These are phyloP conservation scores for Penicillium arizonense DNA, from an alignment of 495 filamentous ascomycete species.

Conservation along the genomic window DNA sequence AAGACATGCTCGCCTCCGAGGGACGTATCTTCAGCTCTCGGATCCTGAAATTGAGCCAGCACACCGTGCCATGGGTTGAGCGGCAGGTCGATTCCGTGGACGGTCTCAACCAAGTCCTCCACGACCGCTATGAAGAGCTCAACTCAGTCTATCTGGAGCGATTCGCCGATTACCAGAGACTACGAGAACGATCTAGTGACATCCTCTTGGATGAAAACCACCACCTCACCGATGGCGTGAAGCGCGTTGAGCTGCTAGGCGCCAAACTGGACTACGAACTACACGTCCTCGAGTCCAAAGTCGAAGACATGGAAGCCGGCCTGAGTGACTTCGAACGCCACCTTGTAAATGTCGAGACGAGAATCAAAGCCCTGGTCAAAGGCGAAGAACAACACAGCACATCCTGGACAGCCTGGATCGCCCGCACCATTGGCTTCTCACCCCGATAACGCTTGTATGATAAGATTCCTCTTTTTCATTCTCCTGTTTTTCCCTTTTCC, in stretches of 20 bases:
- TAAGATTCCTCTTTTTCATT: conserved; percentile 12
- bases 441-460: conserved; percentile 20
- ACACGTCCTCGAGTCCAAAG: conserved; percentile 71
- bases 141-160: conserved; percentile 67
- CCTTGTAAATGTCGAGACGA: conserved; percentile 73
- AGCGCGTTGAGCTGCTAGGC: conserved; percentile 77
- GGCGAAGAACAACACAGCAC: conserved; percentile 62
- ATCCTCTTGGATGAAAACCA: conserved; percentile 64
- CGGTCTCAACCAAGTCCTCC: conserved; percentile 57
- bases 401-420: conserved; percentile 51
- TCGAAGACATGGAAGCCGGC: conserved; percentile 85
- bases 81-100: conserved; percentile 61
- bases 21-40: conserved; percentile 57
- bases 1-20: conserved; percentile 55
- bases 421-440: conserved; percentile 35
- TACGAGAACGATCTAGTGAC: conserved; percentile 65
- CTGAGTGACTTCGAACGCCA: conserved; percentile 77
- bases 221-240: conserved; percentile 68
- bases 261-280: conserved; percentile 96
- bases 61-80: conserved; percentile 62
- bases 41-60: conserved; percentile 49
- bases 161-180: conserved; percentile 58
- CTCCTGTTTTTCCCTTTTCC: conserved; percentile 13
- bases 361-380: conserved; percentile 67
- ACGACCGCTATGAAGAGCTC: conserved; percentile 62